Base-by-base conservation (phyloP, 768 basidiomycete species). In the Baorangia bicolor region DNA sequence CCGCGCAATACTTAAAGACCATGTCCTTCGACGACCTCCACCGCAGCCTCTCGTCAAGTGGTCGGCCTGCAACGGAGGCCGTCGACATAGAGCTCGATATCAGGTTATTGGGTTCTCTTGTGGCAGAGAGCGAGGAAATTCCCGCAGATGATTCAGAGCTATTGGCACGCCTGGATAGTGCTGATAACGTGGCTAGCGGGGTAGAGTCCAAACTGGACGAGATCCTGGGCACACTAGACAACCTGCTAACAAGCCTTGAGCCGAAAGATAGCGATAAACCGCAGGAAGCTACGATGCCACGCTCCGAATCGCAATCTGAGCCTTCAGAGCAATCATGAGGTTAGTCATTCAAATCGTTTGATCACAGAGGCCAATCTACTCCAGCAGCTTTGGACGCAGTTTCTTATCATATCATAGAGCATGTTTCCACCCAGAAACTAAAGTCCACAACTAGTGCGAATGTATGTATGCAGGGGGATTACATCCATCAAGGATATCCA, bases 181-280 rank as follows among this genome's bases (percentile, higher is more conserved):
- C 87, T 6, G 77, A 85, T 58, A 77, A 76, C 31, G 64, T 90
- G 59, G 89, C 88, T 4, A 66, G 74, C 31, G 84, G 77, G 3
- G 77, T 92, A 43, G 90, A 91, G 64, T 66, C 67, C 53, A 81
- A 79, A 59, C 71, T 92, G 39, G 87, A 92, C 64, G 75, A 66
- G 20, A 72, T 92, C 33, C 70, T 92, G 50, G 77, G 66, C 41
- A 81, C 81, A 48, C 70, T 90, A 55, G 86, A 90, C 64, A 61
- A 59, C 12, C 69, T 90, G 9, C 65, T 90, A 16, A 69, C 70
- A 6, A 68, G 67, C 12, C 70, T 89, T 21, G 80, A 80, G 52
- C 42, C 49, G 27, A 48, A 54, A 21, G 55, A 55, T 33, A 28
- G 23, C 42, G 31, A 48, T 12, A 30, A 35, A 20, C 8, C 50